Percentiles rank a stretch among this genome's conserved stretches.
These are phyloP conservation scores for Plasmodium gaboni DNA, from an alignment of 169 alveolate genomes.

Conservation along the genomic window DNA sequence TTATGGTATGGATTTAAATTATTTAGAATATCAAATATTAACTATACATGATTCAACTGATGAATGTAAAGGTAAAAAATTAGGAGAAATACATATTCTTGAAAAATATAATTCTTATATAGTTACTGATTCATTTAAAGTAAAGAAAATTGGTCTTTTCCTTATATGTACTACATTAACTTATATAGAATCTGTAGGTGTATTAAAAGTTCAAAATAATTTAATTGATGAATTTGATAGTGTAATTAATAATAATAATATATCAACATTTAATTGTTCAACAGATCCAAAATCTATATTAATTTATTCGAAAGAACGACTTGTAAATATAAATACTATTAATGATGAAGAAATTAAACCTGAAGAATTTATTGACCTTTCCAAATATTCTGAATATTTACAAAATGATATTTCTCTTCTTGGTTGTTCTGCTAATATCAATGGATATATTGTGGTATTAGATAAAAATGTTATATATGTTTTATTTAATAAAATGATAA, in stretches of 20 bases:
- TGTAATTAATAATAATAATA: background rate
- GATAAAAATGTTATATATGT: conserved; percentile 8
- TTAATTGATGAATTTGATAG: conserved; percentile 26
- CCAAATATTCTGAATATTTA: too few relatives aligned
- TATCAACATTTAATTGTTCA: conserved; percentile 37
- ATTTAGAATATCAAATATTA: background rate
- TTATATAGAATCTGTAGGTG: background rate
- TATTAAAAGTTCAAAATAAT: conserved; percentile 44
- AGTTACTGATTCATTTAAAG: conserved; percentile 22
- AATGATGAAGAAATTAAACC: background rate
- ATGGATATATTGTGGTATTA: conserved; percentile 11
- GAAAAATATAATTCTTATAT: conserved; percentile 1
- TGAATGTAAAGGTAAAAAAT: conserved; percentile 10
- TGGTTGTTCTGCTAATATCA: conserved; percentile 8
- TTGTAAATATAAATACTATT: background rate
- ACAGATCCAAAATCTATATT: background rate
- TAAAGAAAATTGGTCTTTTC: conserved; percentile 22
- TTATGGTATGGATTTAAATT: conserved; percentile 10
- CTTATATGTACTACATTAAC: conserved; percentile 7
- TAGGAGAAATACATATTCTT: background rate
- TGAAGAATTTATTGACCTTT: too few relatives aligned
- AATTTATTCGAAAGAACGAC: background rate
- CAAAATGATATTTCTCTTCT: background rate
- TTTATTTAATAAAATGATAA: background rate
- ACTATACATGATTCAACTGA: conserved; percentile 4